Evolutionary conservation across 306 rosid species (phyloP), one percentile per base, ranked within the genome.

Genomic region (Medicago ruthenica): DNA sequence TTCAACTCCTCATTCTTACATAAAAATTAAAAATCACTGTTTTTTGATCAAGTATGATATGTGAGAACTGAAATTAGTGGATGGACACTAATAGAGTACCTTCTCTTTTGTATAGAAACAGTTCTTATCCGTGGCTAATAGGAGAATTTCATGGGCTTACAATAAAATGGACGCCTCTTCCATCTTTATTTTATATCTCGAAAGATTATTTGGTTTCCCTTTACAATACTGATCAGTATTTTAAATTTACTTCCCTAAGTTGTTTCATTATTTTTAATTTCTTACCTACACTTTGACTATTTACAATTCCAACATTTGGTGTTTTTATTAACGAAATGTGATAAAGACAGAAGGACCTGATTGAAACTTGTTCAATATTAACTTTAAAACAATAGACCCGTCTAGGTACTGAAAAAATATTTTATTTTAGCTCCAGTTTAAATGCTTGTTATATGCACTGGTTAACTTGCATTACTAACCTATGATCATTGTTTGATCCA

Each of bases 401-500:
- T 63, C 44, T 20, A 36, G 16, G 44, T 21, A 13, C 8, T 3
- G 2, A 60, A 37, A 50, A 53, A n/a, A 4, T 24, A 24, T 24
- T 5, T 14, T 24, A 31, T 41, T 66, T 66, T 66, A 40, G 53
- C 60, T 54, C 50, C 8, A 45, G n/a, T 45, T 12, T 45, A 4
- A 34, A 27, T 27, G 31, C 41, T 53, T 71, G 27, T 45, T 24
- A 47, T 67, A 9, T 60, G 48, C 64, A 50, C 15, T 45, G n/a
- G 8, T 37, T 64, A 37, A 9, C 44, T 59, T 77, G 67, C 79
- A 66, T 22, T 39, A 37, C 14, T 82, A 51, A 78, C 73, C 8
- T 2, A 7, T 42, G 51, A n/a, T 48, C 67, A 48, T 16, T 79
- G 36, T 76, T 75, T 70, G 76, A 50, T 76, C 31, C 84, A 76